Conservation (phyloP, 2,329 filamentous ascomycete genomes). For the Colletotrichum noveboracense region DNA sequence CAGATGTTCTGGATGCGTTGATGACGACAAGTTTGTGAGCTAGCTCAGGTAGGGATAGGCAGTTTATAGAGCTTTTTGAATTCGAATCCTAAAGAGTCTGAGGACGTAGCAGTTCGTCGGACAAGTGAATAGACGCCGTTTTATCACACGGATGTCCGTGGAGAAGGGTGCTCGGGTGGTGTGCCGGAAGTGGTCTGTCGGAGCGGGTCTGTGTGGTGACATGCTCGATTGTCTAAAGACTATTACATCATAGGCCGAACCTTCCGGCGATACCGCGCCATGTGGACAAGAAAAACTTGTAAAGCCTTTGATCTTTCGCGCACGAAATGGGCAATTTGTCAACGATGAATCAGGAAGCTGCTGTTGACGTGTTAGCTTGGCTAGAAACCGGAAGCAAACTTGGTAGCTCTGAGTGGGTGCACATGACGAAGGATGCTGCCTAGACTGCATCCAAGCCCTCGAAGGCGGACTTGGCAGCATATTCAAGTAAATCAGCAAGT, state of each 20-base stretch:
- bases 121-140: background rate
- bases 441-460: background rate
- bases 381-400: background rate
- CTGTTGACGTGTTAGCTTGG: background rate
- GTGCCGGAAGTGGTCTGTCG: conserved; percentile 6
- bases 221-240: background rate
- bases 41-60: background rate
- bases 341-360: background rate
- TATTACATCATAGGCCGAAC: conserved; percentile 19
- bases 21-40: background rate
- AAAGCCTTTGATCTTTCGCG: background rate
- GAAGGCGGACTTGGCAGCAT: background rate
- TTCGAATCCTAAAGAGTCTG: background rate
- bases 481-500: background rate
- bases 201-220: conserved; percentile 19
- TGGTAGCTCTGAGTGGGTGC: background rate
- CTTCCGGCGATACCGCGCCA: background rate
- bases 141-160: conserved; percentile 12
- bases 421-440: background rate
- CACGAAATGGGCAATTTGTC: background rate
- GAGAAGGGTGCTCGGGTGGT: background rate
- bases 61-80: background rate
- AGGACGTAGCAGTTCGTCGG: background rate
- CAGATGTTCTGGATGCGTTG: background rate
- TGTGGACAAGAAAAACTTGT: background rate